Evolutionary conservation across 2,329 filamentous ascomycete species (phyloP).

Genomic region (Alternaria tenuissima): DNA sequence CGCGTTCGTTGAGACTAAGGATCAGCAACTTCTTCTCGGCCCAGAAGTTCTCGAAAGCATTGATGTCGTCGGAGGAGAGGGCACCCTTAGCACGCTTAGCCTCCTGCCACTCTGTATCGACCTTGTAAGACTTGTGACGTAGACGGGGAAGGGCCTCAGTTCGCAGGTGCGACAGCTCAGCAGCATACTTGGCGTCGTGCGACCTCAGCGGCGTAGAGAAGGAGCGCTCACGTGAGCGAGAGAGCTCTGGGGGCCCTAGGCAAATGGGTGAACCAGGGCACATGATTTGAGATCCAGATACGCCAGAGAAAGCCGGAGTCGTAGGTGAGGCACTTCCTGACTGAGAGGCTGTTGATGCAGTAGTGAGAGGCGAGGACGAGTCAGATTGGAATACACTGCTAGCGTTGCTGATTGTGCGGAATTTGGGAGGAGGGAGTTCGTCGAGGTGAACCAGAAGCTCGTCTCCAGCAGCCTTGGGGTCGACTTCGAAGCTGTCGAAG

Average conservation of each 20-base stretch:
- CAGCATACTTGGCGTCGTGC: conserved; percentile 44
- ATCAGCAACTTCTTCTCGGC: conserved; percentile 46
- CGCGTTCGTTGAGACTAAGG: conserved; percentile 41
- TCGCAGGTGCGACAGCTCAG: conserved; percentile 51
- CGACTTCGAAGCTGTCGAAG: conserved; percentile 24
- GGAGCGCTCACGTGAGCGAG: conserved; percentile 38
- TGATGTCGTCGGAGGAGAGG: conserved; percentile 32
- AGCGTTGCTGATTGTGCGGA: conserved; percentile 40
- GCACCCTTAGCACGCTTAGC: conserved; percentile 39
- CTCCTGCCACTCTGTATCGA: conserved; percentile 47
- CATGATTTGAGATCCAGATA: conserved; percentile 27
- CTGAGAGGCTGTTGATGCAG: conserved; percentile 34
- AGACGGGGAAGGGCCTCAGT: conserved; percentile 54
- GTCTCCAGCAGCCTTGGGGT: conserved; percentile 30
- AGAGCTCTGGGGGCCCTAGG: conserved; percentile 29
- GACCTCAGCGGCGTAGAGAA: conserved; percentile 47
- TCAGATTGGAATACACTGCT: conserved; percentile 42
- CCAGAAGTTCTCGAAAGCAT: conserved; percentile 53
- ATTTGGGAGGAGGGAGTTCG: conserved; percentile 35
- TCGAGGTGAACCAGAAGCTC: conserved; percentile 36
- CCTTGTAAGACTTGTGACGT: conserved; percentile 49
- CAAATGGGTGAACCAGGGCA: conserved; percentile 43
- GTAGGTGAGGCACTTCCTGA: conserved; percentile 37
- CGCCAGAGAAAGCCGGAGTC: conserved; percentile 23
- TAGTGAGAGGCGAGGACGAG: conserved; percentile 34